Conservation (phyloP, 331 rosid species). For the Quercus lobata region DNA sequence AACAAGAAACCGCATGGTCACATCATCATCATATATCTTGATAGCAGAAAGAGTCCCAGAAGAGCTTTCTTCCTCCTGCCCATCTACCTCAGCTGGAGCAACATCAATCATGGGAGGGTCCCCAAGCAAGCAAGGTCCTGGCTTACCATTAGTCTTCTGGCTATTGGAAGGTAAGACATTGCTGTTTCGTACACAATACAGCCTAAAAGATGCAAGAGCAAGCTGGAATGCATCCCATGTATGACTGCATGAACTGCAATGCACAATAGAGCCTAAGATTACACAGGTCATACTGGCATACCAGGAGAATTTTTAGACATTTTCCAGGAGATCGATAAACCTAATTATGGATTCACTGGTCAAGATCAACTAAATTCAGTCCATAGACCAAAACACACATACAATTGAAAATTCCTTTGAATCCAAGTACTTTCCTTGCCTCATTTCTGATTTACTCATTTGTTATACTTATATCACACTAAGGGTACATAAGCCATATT, state of each 20-base stretch:
- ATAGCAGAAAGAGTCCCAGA: slow-evolving; percentile 55
- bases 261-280: slow-evolving; percentile 3
- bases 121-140: slow-evolving; percentile 72
- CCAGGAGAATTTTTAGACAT: slow-evolving; percentile 17
- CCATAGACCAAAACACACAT: slow-evolving; percentile 4
- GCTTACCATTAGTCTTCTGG: slow-evolving; percentile 39
- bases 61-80: slow-evolving; percentile 52
- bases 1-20: slow-evolving; percentile 70
- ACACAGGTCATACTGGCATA: slow-evolving; percentile 1
- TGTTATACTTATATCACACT: too few relatives aligned
- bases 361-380: slow-evolving; percentile 2
- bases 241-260: slow-evolving; percentile 37
- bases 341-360: slow-evolving; percentile 7
- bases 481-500: too few relatives aligned
- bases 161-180: slow-evolving; percentile 28
- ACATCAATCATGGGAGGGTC: slow-evolving; percentile 51
- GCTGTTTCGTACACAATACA: slow-evolving; percentile 37
- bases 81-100: slow-evolving; percentile 45
- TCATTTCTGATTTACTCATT: not conserved
- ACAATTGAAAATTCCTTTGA: too few relatives aligned
- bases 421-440: not conserved
- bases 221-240: slow-evolving; percentile 60
- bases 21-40: slow-evolving; percentile 69
- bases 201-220: slow-evolving; percentile 42
- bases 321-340: slow-evolving; percentile 5